Conservation (phyloP, 169 alveolate species). For the Theileria parva region DNA sequence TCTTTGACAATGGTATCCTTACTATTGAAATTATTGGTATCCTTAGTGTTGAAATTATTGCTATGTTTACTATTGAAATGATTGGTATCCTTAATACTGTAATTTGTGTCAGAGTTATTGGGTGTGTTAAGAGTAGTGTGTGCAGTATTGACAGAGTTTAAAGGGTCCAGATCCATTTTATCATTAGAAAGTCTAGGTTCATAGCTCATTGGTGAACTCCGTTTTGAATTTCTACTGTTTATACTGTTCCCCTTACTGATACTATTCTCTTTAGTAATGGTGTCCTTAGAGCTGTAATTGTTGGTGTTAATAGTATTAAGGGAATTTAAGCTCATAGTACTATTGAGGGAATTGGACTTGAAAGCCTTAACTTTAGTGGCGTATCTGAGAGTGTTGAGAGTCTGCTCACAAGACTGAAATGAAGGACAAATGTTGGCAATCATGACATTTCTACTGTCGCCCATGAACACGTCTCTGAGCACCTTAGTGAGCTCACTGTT, state of each 20-base stretch:
- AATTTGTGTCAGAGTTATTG: neutral
- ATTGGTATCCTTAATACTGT: neutral
- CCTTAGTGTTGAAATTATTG: neutral
- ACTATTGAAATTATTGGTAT: neutral
- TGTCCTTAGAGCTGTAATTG: neutral
- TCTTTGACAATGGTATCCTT: neutral
- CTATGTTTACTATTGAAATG: neutral
- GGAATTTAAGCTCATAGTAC: neutral
- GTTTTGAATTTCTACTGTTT: neutral
- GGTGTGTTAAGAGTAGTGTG: neutral
- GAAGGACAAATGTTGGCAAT: slow-evolving; percentile 98
- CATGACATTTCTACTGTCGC: slow-evolving; percentile 95
- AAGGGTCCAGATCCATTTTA: slow-evolving; percentile 3
- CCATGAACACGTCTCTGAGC: slow-evolving; percentile 93
- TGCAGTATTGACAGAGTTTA: neutral
- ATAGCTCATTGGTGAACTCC: neutral
- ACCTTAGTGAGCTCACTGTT: slow-evolving; percentile 95
- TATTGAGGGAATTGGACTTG: slow-evolving; percentile 51
- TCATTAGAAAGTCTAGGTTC: neutral
- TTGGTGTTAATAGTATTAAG: neutral
- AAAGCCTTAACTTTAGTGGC: slow-evolving; percentile 96
- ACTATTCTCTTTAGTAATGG: neutral
- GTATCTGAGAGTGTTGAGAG: slow-evolving; percentile 96
- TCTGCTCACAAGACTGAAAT: slow-evolving; percentile 94
- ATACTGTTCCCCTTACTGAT: neutral